phyloP scores from a whole-genome alignment of 805 yeast genomes.

The Candida endomychidarum region DNA sequence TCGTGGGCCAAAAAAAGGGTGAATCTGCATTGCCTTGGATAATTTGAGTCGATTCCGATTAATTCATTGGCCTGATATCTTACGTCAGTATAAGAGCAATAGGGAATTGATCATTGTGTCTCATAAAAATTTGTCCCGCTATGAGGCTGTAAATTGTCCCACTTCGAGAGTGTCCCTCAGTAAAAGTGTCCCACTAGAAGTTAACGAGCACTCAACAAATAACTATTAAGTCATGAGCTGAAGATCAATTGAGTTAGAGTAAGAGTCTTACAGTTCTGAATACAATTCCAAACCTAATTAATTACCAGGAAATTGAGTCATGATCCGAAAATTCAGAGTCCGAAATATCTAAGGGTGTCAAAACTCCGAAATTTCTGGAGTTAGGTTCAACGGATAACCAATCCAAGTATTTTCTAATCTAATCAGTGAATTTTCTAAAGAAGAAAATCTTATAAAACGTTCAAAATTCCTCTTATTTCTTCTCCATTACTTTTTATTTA shows the following conservation, averaged over 20 bases:
- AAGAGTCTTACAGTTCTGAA: background rate
- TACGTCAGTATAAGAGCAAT: too few species aligned
- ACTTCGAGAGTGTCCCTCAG: slow-evolving; percentile 5
- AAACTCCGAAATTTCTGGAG: slow-evolving; percentile 11
- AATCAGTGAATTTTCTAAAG: background rate
- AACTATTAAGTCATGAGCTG: background rate
- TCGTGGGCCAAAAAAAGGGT: too few species aligned
- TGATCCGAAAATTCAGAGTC: background rate
- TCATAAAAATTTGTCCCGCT: slow-evolving; percentile 2
- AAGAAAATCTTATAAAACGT: slow-evolving; percentile 1
- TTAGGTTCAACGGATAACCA: slow-evolving; percentile 11
- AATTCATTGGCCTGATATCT: too few species aligned
- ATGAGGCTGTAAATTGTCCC: slow-evolving; percentile 3
- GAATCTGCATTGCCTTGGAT: too few species aligned
- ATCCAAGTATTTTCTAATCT: slow-evolving; percentile 2
- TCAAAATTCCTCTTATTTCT: too few species aligned
- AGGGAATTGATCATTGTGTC: background rate
- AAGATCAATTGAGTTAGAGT: background rate
- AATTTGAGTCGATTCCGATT: too few species aligned
- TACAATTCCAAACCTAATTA: background rate
- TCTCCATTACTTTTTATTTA: too few species aligned
- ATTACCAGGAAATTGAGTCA: background rate
- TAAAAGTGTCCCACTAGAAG: slow-evolving; percentile 2
- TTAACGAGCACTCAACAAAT: slow-evolving; percentile 1
- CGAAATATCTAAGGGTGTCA: background rate